Percentiles rank a stretch among this genome's conserved stretches.
Evolutionary conservation across 495 filamentous ascomycete genomes (phyloP).

Genomic region (Penicillium samsonianum): DNA sequence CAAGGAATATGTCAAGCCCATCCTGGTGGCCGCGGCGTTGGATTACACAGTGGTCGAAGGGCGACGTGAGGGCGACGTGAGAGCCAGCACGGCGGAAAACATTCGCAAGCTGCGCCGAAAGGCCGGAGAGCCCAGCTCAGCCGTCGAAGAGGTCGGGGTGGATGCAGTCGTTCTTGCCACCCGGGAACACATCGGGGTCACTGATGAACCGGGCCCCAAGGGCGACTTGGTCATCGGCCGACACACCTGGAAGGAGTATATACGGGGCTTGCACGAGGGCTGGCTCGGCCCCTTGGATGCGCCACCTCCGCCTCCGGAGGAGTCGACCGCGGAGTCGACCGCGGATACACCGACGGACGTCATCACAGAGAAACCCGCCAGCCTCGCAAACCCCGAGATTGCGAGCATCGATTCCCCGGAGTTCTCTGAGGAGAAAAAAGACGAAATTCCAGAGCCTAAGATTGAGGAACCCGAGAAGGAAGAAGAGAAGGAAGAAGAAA

Average conservation of each 20-base stretch:
- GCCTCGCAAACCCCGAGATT: background rate
- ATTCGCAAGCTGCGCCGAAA: conserved; percentile 68
- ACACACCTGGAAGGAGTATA: conserved; percentile 97
- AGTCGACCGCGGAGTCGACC: conserved; percentile 23
- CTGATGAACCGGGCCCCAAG: conserved; percentile 67
- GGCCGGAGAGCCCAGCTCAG: conserved; percentile 51
- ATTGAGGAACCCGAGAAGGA: conserved; percentile 38
- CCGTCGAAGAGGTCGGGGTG: conserved; percentile 35
- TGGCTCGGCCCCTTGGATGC: conserved; percentile 84
- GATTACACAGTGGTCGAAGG: conserved; percentile 97
- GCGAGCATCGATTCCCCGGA: conserved; percentile 8
- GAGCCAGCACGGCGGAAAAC: conserved; percentile 77
- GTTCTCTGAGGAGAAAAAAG: conserved; percentile 18
- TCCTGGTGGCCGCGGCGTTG: conserved; percentile 83
- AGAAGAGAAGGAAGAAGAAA: conserved; percentile 47
- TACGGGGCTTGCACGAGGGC: conserved; percentile 90
- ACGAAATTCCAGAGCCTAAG: conserved; percentile 30
- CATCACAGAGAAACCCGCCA: conserved; percentile 24
- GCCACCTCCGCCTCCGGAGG: conserved; percentile 34
- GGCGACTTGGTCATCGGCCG: conserved; percentile 90
- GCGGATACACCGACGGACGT: too few species aligned
- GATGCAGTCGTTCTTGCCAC: conserved; percentile 59
- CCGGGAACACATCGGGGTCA: conserved; percentile 61
- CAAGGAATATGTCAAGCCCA: conserved; percentile 91
- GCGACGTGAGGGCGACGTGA: conserved; percentile 80